phyloP scores from a whole-genome alignment of 371 early-diverging fungal species.

The Aphelidium insulamus region DNA sequence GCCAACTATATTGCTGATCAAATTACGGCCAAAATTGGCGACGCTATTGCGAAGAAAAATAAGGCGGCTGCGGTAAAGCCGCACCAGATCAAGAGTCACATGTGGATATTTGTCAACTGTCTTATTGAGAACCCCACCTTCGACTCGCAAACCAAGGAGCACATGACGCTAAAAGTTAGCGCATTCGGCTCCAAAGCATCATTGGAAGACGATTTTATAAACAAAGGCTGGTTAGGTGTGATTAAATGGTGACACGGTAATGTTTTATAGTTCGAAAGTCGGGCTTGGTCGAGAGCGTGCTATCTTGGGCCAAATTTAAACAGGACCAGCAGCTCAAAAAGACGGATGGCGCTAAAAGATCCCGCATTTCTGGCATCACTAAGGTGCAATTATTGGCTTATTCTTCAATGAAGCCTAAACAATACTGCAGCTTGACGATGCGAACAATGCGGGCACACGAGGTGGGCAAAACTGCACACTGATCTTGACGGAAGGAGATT shows the following conservation, averaged over 20 bases:
- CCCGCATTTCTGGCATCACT: too few species aligned
- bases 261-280: slow-evolving; percentile 32
- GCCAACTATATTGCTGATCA: slow-evolving; percentile 80
- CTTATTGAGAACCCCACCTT: slow-evolving; percentile 96
- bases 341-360: slow-evolving; percentile 68
- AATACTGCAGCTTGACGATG: slow-evolving; percentile 99
- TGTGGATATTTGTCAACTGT: slow-evolving; percentile 94
- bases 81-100: slow-evolving; percentile 69
- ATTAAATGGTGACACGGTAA: neutral
- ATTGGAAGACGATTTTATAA: slow-evolving; percentile 60
- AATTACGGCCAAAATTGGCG: slow-evolving; percentile 49
- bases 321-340: slow-evolving; percentile 73
- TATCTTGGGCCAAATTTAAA: slow-evolving; percentile 55
- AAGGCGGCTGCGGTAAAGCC: slow-evolving; percentile 56
- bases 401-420: too few species aligned
- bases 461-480: slow-evolving; percentile 73
- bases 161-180: slow-evolving; percentile 62
- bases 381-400: too few species aligned
- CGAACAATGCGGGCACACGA: slow-evolving; percentile 81
- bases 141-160: slow-evolving; percentile 99
- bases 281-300: slow-evolving; percentile 67
- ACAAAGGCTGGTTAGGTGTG: slow-evolving; percentile 37
- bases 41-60: slow-evolving; percentile 59
- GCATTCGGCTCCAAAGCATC: slow-evolving; percentile 80
- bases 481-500: slow-evolving; percentile 99